Evolutionary conservation across 257 asterid species (phyloP).

Genomic region (Capsicum pubescens): DNA sequence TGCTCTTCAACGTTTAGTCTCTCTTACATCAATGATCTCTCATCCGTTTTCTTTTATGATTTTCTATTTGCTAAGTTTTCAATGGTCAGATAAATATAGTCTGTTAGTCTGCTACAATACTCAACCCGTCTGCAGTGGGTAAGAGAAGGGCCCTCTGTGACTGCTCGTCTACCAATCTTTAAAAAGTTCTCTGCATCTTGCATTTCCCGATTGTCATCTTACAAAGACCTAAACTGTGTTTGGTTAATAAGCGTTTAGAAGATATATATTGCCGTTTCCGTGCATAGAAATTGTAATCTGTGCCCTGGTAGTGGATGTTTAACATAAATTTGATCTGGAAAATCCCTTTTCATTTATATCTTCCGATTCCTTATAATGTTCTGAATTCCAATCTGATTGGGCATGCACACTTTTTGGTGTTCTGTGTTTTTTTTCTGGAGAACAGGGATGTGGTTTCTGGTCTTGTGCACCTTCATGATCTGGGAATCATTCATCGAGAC

Average conservation of each 20-base stretch:
- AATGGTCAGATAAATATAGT: background rate
- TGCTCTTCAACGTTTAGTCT: background rate
- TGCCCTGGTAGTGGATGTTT: background rate
- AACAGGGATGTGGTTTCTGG: constrained; percentile 90
- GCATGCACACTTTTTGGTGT: background rate
- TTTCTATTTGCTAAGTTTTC: background rate
- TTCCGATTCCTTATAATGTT: constrained; percentile 31
- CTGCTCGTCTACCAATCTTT: background rate
- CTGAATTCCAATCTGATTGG: constrained; percentile 22
- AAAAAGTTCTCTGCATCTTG: background rate
- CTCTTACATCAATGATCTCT: background rate
- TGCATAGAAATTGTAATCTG: background rate
- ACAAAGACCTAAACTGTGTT: background rate
- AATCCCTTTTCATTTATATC: background rate
- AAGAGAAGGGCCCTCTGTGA: constrained; percentile 4
- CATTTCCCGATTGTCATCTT: constrained; percentile 6
- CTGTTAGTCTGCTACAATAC: background rate
- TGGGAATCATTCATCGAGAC: constrained; percentile 94
- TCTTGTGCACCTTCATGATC: constrained; percentile 82
- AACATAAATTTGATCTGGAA: background rate
- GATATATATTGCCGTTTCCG: constrained; percentile 6
- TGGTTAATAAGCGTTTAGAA: background rate
- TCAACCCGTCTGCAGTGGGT: background rate
- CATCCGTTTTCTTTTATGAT: background rate
- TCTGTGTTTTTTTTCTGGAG: constrained; percentile 29